Percentiles rank a stretch among this genome's conserved stretches.
phyloP scores from a whole-genome alignment of 768 basidiomycete species.

The Boletus subparvulus region DNA sequence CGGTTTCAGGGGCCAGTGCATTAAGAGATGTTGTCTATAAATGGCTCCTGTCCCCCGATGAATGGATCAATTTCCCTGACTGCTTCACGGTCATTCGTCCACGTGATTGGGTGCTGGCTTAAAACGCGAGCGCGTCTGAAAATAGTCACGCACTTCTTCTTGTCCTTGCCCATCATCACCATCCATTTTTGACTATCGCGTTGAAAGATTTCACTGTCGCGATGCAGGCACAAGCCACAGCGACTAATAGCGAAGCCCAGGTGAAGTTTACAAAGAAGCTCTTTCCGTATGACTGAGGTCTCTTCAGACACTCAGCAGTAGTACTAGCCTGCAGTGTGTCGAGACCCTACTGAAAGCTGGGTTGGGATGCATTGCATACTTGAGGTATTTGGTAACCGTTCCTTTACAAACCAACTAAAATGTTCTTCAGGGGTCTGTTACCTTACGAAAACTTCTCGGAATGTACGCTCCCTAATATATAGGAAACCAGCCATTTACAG shows the following conservation, averaged over 20 bases:
- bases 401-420: constrained; percentile 4
- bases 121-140: constrained; percentile 19
- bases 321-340: constrained; percentile 67
- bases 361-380: constrained; percentile 72
- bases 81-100: neutral
- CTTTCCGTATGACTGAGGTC: constrained; percentile 5
- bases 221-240: constrained; percentile 29
- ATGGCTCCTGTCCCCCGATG: neutral
- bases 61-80: neutral
- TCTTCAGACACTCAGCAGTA: constrained; percentile 46
- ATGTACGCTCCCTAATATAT: constrained; percentile 38
- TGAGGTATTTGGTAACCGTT: constrained; percentile 46
- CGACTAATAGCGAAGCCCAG: constrained; percentile 24
- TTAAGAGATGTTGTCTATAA: neutral
- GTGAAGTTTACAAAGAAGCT: constrained; percentile 5
- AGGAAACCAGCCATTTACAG: neutral
- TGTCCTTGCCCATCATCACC: neutral
- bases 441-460: constrained; percentile 78
- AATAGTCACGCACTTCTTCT: neutral
- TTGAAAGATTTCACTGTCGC: neutral
- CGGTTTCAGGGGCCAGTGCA: neutral
- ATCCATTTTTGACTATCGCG: neutral
- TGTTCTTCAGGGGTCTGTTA: constrained; percentile 57
- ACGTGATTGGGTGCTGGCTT: constrained; percentile 21
- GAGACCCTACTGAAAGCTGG: constrained; percentile 73